phyloP scores from a whole-genome alignment of 2,329 filamentous ascomycete species.

The Periconia macrospinosa region DNA sequence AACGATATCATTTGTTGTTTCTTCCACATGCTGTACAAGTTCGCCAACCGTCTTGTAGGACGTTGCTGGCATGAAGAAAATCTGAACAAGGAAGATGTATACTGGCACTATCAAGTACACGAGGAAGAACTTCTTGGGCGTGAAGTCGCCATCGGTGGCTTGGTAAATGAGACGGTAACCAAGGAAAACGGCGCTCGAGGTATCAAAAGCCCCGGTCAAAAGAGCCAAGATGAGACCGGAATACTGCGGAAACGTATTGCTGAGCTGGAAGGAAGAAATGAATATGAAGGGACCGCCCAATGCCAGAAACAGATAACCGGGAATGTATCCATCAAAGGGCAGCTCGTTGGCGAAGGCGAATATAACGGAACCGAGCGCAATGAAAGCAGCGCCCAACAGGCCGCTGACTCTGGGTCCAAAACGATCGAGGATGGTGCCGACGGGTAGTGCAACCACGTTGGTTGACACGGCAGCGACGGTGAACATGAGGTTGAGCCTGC shows the following conservation, averaged over 20 bases:
- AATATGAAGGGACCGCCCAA: constrained; percentile 55
- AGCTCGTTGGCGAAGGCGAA: constrained; percentile 69
- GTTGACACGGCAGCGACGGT: constrained; percentile 85
- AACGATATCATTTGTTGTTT: constrained; percentile 42
- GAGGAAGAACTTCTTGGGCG: constrained; percentile 53
- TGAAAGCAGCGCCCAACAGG: constrained; percentile 68
- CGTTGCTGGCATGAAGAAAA: constrained; percentile 50
- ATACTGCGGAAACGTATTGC: constrained; percentile 54
- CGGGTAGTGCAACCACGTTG: constrained; percentile 82
- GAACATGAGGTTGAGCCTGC: constrained; percentile 87
- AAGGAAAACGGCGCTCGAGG: constrained; percentile 52
- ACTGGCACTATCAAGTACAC: constrained; percentile 52
- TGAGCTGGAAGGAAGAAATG: constrained; percentile 55
- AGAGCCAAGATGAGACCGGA: constrained; percentile 54
- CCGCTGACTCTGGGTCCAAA: constrained; percentile 79
- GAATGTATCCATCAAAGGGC: constrained; percentile 68
- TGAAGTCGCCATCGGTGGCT: constrained; percentile 45
- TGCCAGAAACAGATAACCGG: constrained; percentile 54
- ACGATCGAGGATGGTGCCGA: constrained; percentile 81
- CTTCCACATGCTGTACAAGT: constrained; percentile 72
- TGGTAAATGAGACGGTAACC: constrained; percentile 52
- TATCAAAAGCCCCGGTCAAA: constrained; percentile 56
- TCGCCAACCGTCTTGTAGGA: constrained; percentile 69
- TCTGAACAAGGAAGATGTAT: constrained; percentile 48
- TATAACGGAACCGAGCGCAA: constrained; percentile 69